Conservation (phyloP, 2,329 filamentous ascomycete species). For the Septoria petroselini region DNA sequence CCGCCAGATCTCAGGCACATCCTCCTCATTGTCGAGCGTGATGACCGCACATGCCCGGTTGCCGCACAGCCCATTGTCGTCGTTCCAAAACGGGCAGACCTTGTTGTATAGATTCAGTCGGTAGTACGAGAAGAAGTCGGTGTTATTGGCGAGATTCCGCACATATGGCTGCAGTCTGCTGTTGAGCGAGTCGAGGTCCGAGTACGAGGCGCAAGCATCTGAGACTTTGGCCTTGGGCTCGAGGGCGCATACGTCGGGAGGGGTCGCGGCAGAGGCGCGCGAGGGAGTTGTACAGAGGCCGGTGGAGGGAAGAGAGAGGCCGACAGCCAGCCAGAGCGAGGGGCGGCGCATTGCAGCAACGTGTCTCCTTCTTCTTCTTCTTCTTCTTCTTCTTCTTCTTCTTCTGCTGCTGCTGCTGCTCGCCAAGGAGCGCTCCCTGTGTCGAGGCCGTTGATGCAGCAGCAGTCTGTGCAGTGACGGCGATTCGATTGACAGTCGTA, state of each 20-base stretch:
- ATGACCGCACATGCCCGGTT: slow-evolving; percentile 96
- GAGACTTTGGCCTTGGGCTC: slow-evolving; percentile 84
- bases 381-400: too few species aligned
- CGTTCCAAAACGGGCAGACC: slow-evolving; percentile 92
- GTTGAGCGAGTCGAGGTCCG: slow-evolving; percentile 83
- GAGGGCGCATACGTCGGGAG: slow-evolving; percentile 59
- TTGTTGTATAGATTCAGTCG: slow-evolving; percentile 92
- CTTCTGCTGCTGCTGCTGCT: too few species aligned
- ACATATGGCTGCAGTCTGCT: slow-evolving; percentile 70
- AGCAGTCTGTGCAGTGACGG: neutral
- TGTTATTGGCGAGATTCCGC: slow-evolving; percentile 75
- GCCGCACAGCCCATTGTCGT: slow-evolving; percentile 89
- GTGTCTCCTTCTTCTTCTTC: too few species aligned
- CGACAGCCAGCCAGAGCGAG: neutral
- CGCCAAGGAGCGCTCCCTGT: too few species aligned
- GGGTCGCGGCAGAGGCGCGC: slow-evolving; percentile 39
- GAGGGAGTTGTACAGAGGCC: neutral
- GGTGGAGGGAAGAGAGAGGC: too few species aligned
- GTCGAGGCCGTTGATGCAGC: neutral
- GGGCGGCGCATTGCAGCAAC: neutral
- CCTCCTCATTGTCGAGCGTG: slow-evolving; percentile 90
- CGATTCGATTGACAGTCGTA: slow-evolving; percentile 9
- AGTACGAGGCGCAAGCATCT: slow-evolving; percentile 92
- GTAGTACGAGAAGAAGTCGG: slow-evolving; percentile 98
- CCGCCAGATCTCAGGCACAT: slow-evolving; percentile 88